Base-by-base conservation (phyloP, 306 rosid genomes). In the Alnus glutinosa region DNA sequence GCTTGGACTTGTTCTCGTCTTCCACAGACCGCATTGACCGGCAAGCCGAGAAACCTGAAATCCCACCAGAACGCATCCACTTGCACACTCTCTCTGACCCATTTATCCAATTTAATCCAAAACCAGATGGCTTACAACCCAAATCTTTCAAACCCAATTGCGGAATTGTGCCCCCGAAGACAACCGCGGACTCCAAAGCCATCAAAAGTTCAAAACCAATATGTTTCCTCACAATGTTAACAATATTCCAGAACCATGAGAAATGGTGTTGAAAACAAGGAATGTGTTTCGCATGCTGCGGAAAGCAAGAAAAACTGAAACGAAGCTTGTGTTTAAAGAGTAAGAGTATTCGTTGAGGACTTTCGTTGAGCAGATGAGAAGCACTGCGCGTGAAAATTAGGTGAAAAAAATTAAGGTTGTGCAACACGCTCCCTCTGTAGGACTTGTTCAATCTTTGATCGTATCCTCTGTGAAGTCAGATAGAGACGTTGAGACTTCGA, bases 171-270 rank as follows among this genome's bases (percentile, higher is more conserved):
- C 76, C 32, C 5, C 84, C 87, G 9, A 77, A 57, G 52, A 69
- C 66, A 42, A 49, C 73, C 73, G 69, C 62, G 47, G 83, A 75
- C 54, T 79, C 54, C 78, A 71, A 66, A 49, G 77, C 81, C 87
- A 87, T 85, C 55, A 74, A 32, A 50, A 70, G 39, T 71, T 79
- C 62, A 68, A 42, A 42, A 44, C 72, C 51, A 42, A 3, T 68
- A 68, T 42, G 72, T 68, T 68, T 68, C 15, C 34, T 44, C 50
- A 4, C 52, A 61, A 71, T n/a, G 18, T 61, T 71, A 28, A 28
- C 71, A 16, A 49, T 47, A 36, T 47, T 6, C 62, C 37, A 23
- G 74, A 37, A 67, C 67, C 74, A 51, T 64, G 55, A 11, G 66
- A 39, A 67, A 59, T 28, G 58, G 11, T 42, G 30, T 59, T 47